These are phyloP conservation scores for Stephania japonica DNA, from an alignment of 164 flowering plant species.

Conservation along the genomic window DNA sequence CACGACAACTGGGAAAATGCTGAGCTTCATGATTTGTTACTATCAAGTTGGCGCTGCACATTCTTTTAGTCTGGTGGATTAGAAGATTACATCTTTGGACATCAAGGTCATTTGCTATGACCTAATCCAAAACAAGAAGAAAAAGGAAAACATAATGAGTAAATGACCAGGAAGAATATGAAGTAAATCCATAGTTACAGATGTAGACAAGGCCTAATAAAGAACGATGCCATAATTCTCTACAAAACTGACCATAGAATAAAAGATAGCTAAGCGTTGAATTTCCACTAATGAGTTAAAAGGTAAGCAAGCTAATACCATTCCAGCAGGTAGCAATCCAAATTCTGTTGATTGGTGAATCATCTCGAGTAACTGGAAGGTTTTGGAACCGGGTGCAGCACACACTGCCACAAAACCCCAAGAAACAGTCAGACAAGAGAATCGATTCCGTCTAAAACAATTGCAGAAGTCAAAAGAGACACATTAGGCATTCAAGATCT, in stretches of 20 bases:
- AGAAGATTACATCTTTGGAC: constrained; percentile 95
- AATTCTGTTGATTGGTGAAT: constrained; percentile 60
- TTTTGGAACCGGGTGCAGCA: constrained; percentile 99
- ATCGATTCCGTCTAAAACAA: neutral
- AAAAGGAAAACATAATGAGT: constrained; percentile 1
- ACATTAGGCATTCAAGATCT: neutral
- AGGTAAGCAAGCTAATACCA: constrained; percentile 42
- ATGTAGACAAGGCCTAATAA: neutral
- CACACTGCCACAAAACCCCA: constrained; percentile 67
- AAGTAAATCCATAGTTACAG: neutral
- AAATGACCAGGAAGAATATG: neutral
- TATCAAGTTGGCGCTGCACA: constrained; percentile 94
- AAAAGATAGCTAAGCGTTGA: neutral
- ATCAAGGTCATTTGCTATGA: constrained; percentile 93
- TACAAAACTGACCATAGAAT: neutral
- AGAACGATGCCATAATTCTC: neutral
- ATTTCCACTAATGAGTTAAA: neutral
- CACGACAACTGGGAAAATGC: constrained; percentile 81
- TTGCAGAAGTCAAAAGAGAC: neutral
- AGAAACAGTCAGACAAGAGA: constrained; percentile 10
- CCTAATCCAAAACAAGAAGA: constrained; percentile 36
- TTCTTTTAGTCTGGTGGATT: constrained; percentile 95
- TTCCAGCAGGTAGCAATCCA: constrained; percentile 74
- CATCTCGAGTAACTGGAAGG: constrained; percentile 94
- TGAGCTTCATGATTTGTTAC: constrained; percentile 99